Evolutionary conservation across 257 asterid species (phyloP).

Genomic region (Misopates orontium): DNA sequence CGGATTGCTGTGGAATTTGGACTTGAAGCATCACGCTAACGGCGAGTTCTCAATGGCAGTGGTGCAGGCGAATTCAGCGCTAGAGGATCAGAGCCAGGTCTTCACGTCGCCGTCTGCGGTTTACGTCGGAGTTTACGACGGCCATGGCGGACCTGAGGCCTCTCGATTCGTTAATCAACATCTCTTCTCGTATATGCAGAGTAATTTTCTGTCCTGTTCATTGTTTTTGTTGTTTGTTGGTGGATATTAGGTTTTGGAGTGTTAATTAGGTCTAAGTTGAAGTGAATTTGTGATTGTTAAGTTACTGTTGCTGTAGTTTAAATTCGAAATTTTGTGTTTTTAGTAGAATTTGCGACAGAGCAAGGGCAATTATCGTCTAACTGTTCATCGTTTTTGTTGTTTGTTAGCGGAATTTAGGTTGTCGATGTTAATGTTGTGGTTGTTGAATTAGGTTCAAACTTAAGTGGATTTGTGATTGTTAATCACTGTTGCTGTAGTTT

Average conservation of each 20-base stretch:
- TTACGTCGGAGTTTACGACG: conserved; percentile 91
- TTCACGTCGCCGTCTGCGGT: conserved; percentile 84
- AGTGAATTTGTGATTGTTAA: background rate
- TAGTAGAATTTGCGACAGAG: conserved; percentile 73
- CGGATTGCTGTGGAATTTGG: conserved; percentile 76
- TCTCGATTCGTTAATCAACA: conserved; percentile 79
- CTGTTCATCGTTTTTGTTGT: background rate
- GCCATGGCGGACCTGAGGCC: conserved; percentile 97
- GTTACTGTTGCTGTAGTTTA: background rate
- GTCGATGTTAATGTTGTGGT: too few species aligned
- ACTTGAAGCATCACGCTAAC: conserved; percentile 75
- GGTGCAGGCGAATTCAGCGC: conserved; percentile 84
- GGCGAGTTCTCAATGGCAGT: conserved; percentile 92
- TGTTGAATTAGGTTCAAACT: too few species aligned
- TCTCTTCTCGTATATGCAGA: conserved; percentile 71
- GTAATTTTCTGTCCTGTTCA: conserved; percentile 32
- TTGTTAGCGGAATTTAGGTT: too few species aligned
- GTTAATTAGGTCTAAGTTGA: too few species aligned
- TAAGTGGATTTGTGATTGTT: background rate
- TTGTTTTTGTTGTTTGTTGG: background rate
- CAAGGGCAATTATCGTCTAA: conserved; percentile 82
- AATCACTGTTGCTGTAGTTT: background rate
- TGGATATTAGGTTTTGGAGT: background rate
- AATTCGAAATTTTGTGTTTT: background rate
- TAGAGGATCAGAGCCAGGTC: conserved; percentile 94